Conservation (phyloP, 2,329 filamentous ascomycete genomes). For the Hymenoscyphus linearis region DNA sequence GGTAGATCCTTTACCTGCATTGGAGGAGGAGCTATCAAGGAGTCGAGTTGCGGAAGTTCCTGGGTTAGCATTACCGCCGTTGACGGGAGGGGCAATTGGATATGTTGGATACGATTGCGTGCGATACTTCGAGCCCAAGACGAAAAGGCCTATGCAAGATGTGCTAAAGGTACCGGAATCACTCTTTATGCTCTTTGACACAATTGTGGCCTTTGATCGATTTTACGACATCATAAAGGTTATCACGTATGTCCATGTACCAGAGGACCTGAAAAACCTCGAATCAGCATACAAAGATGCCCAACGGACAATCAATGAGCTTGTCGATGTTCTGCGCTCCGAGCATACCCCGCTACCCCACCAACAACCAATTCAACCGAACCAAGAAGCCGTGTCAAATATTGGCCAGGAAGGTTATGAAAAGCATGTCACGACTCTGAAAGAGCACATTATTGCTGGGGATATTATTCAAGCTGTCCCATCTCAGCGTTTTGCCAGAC, state of each 20-base stretch:
- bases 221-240: conserved; percentile 92
- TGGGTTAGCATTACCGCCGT: conserved; percentile 72
- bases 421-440: conserved; percentile 76
- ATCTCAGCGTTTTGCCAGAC: conserved; percentile 85
- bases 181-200: conserved; percentile 95
- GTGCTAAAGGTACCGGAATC: conserved; percentile 85
- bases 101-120: conserved; percentile 98
- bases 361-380: conserved; percentile 66
- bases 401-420: conserved; percentile 87
- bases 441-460: conserved; percentile 83
- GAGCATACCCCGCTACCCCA: conserved; percentile 72
- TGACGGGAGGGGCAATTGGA: conserved; percentile 89
- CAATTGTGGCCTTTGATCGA: conserved; percentile 88
- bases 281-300: conserved; percentile 66
- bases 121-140: conserved; percentile 96
- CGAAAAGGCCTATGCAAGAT: conserved; percentile 82
- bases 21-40: conserved; percentile 75
- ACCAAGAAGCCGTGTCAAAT: conserved; percentile 84
- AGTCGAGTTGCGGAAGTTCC: conserved; percentile 80
- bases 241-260: conserved; percentile 81
- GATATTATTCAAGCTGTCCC: conserved; percentile 98
- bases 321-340: conserved; percentile 66
- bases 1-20: conserved; percentile 74
- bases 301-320: conserved; percentile 55
- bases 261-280: conserved; percentile 51